Evolutionary conservation across 192 early-diverging fungal genomes (phyloP), one percentile per base, ranked within the genome.

Genomic region (Paraglomus brasilianum): DNA sequence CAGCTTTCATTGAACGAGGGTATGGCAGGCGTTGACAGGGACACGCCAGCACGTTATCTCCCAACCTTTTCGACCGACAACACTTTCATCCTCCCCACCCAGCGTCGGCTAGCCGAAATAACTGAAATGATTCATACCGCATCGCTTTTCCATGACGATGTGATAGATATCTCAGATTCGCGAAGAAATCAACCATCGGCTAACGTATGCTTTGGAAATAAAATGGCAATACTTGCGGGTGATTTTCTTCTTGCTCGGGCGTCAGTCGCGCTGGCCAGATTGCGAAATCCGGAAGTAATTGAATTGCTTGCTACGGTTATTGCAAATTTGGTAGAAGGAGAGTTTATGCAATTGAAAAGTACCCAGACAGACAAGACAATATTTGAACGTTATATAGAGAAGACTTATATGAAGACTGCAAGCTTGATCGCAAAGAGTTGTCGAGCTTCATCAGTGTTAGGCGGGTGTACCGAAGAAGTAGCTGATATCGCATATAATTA

Each of bases 91-190:
- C 78, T 97, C 55, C 90, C 92, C 8, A 87, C 93, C 30, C 96
- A 98, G 58, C 83, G 92, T 14, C 87, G 96, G 8, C 82, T 98
- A 51, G 94, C 94, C 5, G 96, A 98, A 77, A 97, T 98, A 60
- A 92, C 92, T 0, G 96, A 98, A 77, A 95, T 98, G 91, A 98
- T 98, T 72, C 94, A 98, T 74, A 98, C 94, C 5, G 92, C 96
- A 11, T 93, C 94, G 4, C 78, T 98, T 9, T 79, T 98, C 8
- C 96, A 98, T 75, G 93, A 98, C 78, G 96, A 98, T 74, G 78
- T 80, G 10, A 83, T 83, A 50, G 94, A 96, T 74, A 75, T 80
- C 15, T 84, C 92, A 0, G 80, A 88, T 47, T 87, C 83, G 5
- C 89, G 95, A 39, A 86, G 95, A 14, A 83, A 83, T 24, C 69